phyloP scores from a whole-genome alignment of 305 asterid species.

The Caryopteris hybrid region DNA sequence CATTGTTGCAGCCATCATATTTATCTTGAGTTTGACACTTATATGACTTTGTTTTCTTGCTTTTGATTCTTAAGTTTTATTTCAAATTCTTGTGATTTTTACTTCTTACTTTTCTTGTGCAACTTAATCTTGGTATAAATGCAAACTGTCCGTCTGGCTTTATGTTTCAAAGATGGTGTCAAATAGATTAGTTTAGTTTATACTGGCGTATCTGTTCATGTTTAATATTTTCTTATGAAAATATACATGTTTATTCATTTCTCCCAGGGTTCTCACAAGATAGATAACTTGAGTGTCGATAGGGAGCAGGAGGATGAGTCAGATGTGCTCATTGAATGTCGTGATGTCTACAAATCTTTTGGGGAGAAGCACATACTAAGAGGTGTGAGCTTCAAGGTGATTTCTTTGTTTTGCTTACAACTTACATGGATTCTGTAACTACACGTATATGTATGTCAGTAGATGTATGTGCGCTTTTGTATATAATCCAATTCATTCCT shows the following conservation, averaged over 20 bases:
- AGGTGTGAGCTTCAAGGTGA: conserved; percentile 99
- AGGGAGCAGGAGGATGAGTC: conserved; percentile 46
- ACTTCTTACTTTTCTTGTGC: neutral
- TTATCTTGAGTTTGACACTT: too few species aligned
- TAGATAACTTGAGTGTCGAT: conserved; percentile 30
- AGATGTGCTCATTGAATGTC: conserved; percentile 91
- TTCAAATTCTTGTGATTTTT: neutral
- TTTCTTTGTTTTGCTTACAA: conserved; percentile 15
- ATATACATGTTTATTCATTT: conserved; percentile 14
- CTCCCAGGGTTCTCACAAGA: conserved; percentile 48
- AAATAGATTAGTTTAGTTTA: neutral
- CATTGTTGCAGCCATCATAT: neutral
- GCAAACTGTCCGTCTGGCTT: neutral
- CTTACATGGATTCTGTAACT: neutral
- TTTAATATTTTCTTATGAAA: neutral
- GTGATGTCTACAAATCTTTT: conserved; percentile 87
- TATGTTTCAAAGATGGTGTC: neutral
- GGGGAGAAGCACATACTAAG: conserved; percentile 89
- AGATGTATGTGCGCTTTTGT: neutral
- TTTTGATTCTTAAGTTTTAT: neutral
- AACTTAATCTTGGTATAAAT: neutral
- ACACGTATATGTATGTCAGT: neutral
- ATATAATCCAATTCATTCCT: neutral
- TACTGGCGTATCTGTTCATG: neutral
- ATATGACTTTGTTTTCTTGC: neutral